phyloP scores from a whole-genome alignment of 768 basidiomycete species.

The Boletus sp. region DNA sequence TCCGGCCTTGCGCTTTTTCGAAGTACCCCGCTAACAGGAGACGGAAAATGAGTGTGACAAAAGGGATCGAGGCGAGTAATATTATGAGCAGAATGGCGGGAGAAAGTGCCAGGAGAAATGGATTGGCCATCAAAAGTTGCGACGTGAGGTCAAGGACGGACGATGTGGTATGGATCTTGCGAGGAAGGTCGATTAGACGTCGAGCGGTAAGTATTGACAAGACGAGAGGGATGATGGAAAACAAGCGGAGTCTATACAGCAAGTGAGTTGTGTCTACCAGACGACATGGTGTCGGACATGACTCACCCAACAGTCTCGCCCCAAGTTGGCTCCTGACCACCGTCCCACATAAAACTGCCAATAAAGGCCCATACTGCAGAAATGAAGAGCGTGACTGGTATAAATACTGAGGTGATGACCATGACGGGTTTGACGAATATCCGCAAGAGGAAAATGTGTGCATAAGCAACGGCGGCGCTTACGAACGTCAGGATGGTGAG shows the following conservation, averaged over 20 bases:
- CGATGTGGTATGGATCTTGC: constrained; percentile 66
- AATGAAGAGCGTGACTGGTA: constrained; percentile 70
- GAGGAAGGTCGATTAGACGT: constrained; percentile 68
- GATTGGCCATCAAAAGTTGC: constrained; percentile 65
- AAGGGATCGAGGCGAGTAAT: constrained; percentile 74
- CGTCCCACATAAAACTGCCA: constrained; percentile 69
- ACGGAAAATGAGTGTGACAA: constrained; percentile 75
- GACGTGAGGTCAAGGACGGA: constrained; percentile 59
- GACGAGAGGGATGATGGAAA: constrained; percentile 70
- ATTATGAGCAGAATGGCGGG: constrained; percentile 66
- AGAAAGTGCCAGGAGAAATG: constrained; percentile 72
- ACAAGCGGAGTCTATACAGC: constrained; percentile 47
- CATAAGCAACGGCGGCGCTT: constrained; percentile 70
- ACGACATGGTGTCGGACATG: not conserved
- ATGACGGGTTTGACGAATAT: constrained; percentile 85
- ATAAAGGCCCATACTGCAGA: constrained; percentile 81
- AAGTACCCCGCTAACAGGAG: constrained; percentile 68
- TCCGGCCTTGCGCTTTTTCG: constrained; percentile 41
- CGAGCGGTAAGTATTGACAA: constrained; percentile 71
- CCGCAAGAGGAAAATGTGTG: constrained; percentile 71
- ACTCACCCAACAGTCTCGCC: constrained; percentile 78
- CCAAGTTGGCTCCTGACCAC: constrained; percentile 64
- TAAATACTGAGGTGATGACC: constrained; percentile 70
- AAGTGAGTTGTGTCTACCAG: constrained; percentile 8
- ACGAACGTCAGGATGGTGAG: constrained; percentile 69